A percentile compares a stretch with the other conserved stretches of the same genome.
phyloP scores from a whole-genome alignment of 148 eudicot genomes.

The Camellia sinensis region DNA sequence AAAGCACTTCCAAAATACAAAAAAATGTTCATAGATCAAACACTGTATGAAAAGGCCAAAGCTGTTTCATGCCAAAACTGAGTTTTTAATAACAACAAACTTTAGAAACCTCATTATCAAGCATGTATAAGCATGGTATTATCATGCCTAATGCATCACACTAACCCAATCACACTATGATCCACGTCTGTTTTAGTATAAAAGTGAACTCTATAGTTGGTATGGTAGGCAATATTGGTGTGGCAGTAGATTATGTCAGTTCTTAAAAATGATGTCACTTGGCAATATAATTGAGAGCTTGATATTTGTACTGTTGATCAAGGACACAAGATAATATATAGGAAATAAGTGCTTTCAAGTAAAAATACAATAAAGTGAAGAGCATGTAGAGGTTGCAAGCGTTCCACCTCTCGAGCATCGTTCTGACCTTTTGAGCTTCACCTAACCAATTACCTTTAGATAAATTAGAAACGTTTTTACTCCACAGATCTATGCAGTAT shows the following conservation, averaged over 20 bases:
- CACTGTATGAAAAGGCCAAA: not conserved
- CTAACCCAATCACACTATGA: no score
- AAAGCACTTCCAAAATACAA: not conserved
- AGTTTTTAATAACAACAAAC: not conserved
- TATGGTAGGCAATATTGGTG: no score
- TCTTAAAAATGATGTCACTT: no score
- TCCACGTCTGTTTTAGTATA: not conserved
- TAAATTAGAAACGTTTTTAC: not conserved
- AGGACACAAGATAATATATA: no score
- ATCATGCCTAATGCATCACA: not conserved
- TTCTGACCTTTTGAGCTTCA: not conserved
- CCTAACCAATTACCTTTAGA: not conserved
- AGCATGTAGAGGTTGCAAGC: no score
- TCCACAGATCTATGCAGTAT: not conserved
- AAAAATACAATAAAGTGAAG: no score
- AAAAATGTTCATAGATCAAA: not conserved
- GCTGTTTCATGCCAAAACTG: not conserved
- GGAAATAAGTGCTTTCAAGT: no score
- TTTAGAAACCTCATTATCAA: not conserved
- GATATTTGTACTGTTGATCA: no score
- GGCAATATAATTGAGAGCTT: no score
- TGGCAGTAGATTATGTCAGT: no score
- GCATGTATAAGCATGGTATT: not conserved
- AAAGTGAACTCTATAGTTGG: no score
- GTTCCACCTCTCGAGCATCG: no score